Conservation (phyloP, 2,329 filamentous ascomycete species). For the Didymella pinodella region DNA sequence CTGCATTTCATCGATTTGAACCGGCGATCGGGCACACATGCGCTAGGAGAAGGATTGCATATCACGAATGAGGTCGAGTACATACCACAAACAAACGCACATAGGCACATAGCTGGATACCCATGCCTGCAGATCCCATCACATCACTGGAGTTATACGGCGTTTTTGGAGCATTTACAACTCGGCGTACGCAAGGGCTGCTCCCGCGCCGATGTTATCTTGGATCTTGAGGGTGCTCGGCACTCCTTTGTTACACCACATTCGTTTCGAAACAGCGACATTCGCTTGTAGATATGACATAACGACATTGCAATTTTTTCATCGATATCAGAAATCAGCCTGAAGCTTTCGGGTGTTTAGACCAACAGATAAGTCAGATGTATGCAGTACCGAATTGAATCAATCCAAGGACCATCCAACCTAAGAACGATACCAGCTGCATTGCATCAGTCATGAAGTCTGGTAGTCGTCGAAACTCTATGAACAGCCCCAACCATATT, state of each 20-base stretch:
- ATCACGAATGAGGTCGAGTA: constrained; percentile 2
- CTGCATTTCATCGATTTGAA: constrained; percentile 5
- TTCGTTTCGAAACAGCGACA: constrained; percentile 9
- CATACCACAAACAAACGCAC: constrained; percentile 13
- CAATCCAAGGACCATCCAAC: background rate
- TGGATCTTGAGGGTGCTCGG: background rate
- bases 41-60: background rate
- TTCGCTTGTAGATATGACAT: constrained; percentile 22
- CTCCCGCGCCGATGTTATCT: constrained; percentile 13
- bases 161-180: constrained; percentile 18
- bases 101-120: constrained; percentile 18
- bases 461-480: no score
- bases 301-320: constrained; percentile 13
- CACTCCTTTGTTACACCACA: constrained; percentile 8
- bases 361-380: background rate
- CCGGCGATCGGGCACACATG: background rate
- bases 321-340: background rate
- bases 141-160: constrained; percentile 8
- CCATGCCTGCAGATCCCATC: constrained; percentile 1
- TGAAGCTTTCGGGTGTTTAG: background rate
- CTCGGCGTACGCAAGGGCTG: background rate
- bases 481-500: background rate
- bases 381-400: constrained; percentile 3
- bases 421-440: no score
- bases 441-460: no score